Base-by-base conservation (phyloP, 495 filamentous ascomycete genomes). In the Talaromyces trachyspermus region DNA sequence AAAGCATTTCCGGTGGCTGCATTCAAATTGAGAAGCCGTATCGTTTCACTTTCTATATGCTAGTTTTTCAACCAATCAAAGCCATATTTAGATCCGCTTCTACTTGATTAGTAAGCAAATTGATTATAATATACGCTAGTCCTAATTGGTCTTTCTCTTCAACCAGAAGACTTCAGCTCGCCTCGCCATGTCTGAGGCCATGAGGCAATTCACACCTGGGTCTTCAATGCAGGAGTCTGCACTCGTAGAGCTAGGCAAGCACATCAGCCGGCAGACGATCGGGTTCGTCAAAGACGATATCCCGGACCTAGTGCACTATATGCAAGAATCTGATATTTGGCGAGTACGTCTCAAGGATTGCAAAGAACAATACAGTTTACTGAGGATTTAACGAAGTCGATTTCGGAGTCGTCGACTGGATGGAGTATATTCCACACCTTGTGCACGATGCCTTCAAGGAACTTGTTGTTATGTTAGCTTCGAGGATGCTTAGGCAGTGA, bases 401-500 rank as follows among this genome's bases (percentile, higher is more conserved):
- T 41, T 41, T 20, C 37, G 37, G 17, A 41, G 37, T 41, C 37
- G 6, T 23, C 37, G 37, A 41, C 37, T 4, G 37, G 37, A 20
- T 41, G 37, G 37, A 24, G 19, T 41, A 41, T 41, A 18, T 5
- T 41, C 37, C 37, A 17, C 3, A 19, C 19, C 19, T 20, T 41
- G 15, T 41, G 17, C 37, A 41, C 15, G 37, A 23, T 8, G 37
- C 37, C 37, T 41, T 41, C 20, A 24, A 19, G 37, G 37, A 41
- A 41, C 37, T 41, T 41, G 37, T 17, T 41, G 15, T 41, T 23
- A 20, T 41, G 15, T 41, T 23, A 20, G 15, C 37, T 41, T 41
- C n/a, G 37, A 41, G 37, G 37, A 41, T 41, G 37, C 37, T 41
- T 41, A 41, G 37, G 37, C 37, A 8, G 37, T n/a, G 37, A 41